Conservation (phyloP, 306 rosid species). For the Rosa chinensis region DNA sequence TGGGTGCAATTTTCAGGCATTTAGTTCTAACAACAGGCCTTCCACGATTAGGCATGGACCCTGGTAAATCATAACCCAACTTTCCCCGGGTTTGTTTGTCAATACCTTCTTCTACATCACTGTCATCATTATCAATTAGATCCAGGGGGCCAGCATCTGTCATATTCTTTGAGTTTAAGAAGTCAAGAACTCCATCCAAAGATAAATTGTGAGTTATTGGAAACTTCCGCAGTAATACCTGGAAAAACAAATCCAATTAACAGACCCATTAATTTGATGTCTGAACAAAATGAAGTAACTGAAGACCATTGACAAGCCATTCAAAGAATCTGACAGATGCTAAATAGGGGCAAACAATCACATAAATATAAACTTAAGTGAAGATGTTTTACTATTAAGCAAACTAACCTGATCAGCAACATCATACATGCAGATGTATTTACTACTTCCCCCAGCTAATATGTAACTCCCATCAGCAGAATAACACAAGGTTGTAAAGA, state of each 20-base stretch:
- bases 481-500: slow-evolving; percentile 81
- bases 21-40: slow-evolving; percentile 81
- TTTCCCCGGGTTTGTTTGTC: slow-evolving; percentile 73
- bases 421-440: slow-evolving; percentile 93
- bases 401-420: slow-evolving; percentile 86
- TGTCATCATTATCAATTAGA: slow-evolving; percentile 78
- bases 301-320: neutral
- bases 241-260: slow-evolving; percentile 32
- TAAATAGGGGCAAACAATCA: slow-evolving; percentile 7
- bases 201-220: slow-evolving; percentile 91
- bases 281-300: neutral
- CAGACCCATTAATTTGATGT: neutral
- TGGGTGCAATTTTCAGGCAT: slow-evolving; percentile 82
- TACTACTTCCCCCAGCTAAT: slow-evolving; percentile 88
- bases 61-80: slow-evolving; percentile 73
- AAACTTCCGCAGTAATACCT: slow-evolving; percentile 80
- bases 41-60: slow-evolving; percentile 81
- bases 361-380: neutral
- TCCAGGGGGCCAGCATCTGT: slow-evolving; percentile 89
- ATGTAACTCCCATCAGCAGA: slow-evolving; percentile 97
- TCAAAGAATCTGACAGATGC: neutral
- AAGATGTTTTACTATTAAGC: neutral
- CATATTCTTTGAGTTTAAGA: slow-evolving; percentile 92
- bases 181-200: slow-evolving; percentile 90
- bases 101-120: slow-evolving; percentile 74